Conservation (phyloP, 2,329 filamentous ascomycete genomes). For the Clonostachys solani region DNA sequence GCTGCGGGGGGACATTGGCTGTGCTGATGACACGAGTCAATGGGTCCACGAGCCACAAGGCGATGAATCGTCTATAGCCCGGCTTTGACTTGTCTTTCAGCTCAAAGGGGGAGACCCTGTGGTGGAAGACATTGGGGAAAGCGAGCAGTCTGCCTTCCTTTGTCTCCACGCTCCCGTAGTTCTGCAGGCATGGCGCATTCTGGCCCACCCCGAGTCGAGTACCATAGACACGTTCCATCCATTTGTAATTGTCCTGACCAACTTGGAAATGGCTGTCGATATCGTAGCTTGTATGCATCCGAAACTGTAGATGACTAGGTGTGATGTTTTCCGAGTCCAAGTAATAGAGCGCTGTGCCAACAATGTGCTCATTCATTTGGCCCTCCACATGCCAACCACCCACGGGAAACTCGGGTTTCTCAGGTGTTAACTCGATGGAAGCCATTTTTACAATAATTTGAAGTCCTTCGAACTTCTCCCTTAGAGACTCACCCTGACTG, state of each 20-base stretch:
- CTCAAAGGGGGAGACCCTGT: slow-evolving; percentile 37
- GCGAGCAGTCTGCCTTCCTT: slow-evolving; percentile 2
- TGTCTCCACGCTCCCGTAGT: slow-evolving; percentile 3
- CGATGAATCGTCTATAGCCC: slow-evolving; percentile 47
- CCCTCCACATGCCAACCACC: slow-evolving; percentile 42
- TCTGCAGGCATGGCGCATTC: not conserved
- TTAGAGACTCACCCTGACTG: slow-evolving; percentile 5
- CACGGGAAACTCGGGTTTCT: slow-evolving; percentile 39
- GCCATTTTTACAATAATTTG: slow-evolving; percentile 63
- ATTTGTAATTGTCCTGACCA: slow-evolving; percentile 3
- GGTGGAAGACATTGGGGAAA: slow-evolving; percentile 23
- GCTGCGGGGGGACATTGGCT: slow-evolving; percentile 25
- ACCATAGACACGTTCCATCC: slow-evolving; percentile 2
- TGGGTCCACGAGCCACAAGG: slow-evolving; percentile 50
- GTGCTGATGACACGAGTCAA: slow-evolving; percentile 25
- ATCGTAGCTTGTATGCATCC: slow-evolving; percentile 1
- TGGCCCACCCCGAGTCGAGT: not conserved
- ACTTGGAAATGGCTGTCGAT: not conserved
- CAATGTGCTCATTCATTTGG: slow-evolving; percentile 25
- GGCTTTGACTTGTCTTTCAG: slow-evolving; percentile 39
- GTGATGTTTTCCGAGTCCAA: slow-evolving; percentile 22
- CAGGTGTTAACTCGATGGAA: slow-evolving; percentile 51
- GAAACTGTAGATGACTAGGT: slow-evolving; percentile 15
- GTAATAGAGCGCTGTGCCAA: slow-evolving; percentile 9
- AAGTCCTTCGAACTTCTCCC: slow-evolving; percentile 18